Base-by-base conservation (phyloP, 2,329 filamentous ascomycete species). In the Orbilia javanica region DNA sequence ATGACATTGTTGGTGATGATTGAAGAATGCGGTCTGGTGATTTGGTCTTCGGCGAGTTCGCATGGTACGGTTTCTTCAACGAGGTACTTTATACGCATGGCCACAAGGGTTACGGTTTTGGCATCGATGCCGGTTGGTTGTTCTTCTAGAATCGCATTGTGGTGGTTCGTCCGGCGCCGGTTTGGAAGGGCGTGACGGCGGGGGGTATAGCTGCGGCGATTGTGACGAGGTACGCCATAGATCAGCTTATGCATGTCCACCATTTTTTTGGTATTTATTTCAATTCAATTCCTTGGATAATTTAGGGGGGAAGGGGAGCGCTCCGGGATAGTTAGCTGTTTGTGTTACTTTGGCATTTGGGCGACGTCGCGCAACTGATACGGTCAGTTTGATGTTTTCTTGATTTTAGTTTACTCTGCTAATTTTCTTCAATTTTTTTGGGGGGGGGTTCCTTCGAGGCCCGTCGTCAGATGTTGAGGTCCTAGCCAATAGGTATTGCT, bases 41-140 rank as follows among this genome's bases (percentile, higher is more conserved):
- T 87, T 70, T 89, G 86, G 4, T 87, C 87, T 82, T 93, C 90
- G 73, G 96, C 91, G 44, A 99, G 87, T 84, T 99, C 96, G 86
- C 93, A 97, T 0, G 95, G 93, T 27, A 99, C 89, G 69, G 94
- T 91, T 83, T 94, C 89, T 84, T 97, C 94, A 82, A 99, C 90
- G 22, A 82, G 79, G 50, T 81, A 80, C 82, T 95, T 96, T 80
- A 99, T 87, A 72, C 94, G 93, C 15, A 99, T 88, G 27, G 94
- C 95, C 70, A 96, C 88, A 83, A 94, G 94, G 79, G 95, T 97
- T 79, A 97, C 94, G 82, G 96, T 91, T 76, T 88, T 87, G 11
- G 94, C 87, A 0, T 73, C 68, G 53, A 64, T 55, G 27, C 64
- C 64, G 3, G 55, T 46, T 5, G 72, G 64, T 13, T 31, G 27